Percentiles rank a stretch among this genome's conserved stretches.
Evolutionary conservation across 768 basidiomycete species (phyloP).

Genomic region (Suillus occidentalis): DNA sequence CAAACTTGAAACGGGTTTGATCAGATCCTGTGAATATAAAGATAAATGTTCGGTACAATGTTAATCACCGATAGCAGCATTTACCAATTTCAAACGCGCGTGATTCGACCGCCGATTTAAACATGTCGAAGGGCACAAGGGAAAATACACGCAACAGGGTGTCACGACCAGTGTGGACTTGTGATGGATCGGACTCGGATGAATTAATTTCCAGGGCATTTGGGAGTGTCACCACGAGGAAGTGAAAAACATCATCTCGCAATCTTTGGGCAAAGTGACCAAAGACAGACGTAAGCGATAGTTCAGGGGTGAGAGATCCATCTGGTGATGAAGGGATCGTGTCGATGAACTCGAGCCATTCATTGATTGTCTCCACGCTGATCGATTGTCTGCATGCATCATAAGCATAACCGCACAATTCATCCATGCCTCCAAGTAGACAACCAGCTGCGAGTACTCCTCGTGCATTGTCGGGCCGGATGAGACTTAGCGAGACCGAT

Average conservation of each 20-base stretch:
- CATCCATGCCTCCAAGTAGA: constrained; percentile 85
- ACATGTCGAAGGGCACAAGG: constrained; percentile 83
- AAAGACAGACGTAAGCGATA: constrained; percentile 60
- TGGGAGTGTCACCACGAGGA: constrained; percentile 74
- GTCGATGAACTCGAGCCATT: constrained; percentile 80
- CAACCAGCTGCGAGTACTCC: constrained; percentile 84
- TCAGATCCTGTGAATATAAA: constrained; percentile 57
- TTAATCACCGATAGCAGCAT: constrained; percentile 21
- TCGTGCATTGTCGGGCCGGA: constrained; percentile 79
- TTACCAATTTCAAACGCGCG: constrained; percentile 78
- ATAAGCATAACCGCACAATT: constrained; percentile 79
- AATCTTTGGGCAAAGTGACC: constrained; percentile 76
- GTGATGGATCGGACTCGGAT: constrained; percentile 38
- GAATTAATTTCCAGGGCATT: constrained; percentile 57
- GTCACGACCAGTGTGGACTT: constrained; percentile 53
- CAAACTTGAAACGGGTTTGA: constrained; percentile 88
- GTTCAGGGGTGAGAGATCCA: constrained; percentile 44
- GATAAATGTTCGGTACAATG: constrained; percentile 12
- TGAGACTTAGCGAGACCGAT: constrained; percentile 61
- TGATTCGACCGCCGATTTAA: constrained; percentile 80
- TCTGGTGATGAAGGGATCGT: constrained; percentile 48
- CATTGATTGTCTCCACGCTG: constrained; percentile 67
- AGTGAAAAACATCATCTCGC: constrained; percentile 76
- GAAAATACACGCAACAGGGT: constrained; percentile 74
- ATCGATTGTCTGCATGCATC: constrained; percentile 75